Evolutionary conservation across 441 rosid genomes (phyloP), one percentile per base, ranked within the genome.

Genomic region (Corymbia citriodora): DNA sequence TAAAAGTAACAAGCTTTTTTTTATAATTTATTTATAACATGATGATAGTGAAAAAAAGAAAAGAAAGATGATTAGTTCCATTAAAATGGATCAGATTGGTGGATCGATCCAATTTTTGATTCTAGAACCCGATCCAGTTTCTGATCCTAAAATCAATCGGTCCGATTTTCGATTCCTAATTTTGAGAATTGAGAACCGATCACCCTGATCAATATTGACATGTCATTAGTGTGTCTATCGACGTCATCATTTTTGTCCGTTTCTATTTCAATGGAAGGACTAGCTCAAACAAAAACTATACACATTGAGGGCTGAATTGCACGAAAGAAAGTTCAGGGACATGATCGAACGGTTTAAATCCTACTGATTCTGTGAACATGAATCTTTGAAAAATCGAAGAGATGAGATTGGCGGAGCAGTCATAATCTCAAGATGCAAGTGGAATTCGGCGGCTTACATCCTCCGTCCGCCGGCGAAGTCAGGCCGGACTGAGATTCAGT

Each of bases 241-340:
- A 59, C 7, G 3, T 25, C 65, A 10, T 14, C n/a, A 59, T 59
- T 59, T 5, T 25, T 7, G 15, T 25, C 3, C 0, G 5, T 25
- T 59, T 25, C 65, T 59, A 59, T 25, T 1, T 59, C 7, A 17
- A 55, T 8, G 59, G 19, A 18, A 61, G 3, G 8, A 63, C 3
- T 29, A 9, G 7, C 33, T 14, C 10, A 1, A 65, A n/a, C 16
- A n/a, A 65, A 65, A 65, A 15, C 33, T 29, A 29, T 14, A n/a
- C 12, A 61, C 31, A 10, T 61, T 61, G 2, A 14, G 16, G 14
- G 7, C 7, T 13, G 8, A 65, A 65, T 55, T 55, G 59, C 59
- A 55, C 59, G 5, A n/a, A 65, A 14, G 18, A 65, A 65, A n/a
- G 36, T n/a, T n/a, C 33, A 65, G 36, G 72, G 27, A 29, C 72